A percentile compares a stretch with the other conserved stretches of the same genome.
These are phyloP conservation scores for Rhododendron henanense DNA, from an alignment of 148 eudicot species.

Conservation along the genomic window DNA sequence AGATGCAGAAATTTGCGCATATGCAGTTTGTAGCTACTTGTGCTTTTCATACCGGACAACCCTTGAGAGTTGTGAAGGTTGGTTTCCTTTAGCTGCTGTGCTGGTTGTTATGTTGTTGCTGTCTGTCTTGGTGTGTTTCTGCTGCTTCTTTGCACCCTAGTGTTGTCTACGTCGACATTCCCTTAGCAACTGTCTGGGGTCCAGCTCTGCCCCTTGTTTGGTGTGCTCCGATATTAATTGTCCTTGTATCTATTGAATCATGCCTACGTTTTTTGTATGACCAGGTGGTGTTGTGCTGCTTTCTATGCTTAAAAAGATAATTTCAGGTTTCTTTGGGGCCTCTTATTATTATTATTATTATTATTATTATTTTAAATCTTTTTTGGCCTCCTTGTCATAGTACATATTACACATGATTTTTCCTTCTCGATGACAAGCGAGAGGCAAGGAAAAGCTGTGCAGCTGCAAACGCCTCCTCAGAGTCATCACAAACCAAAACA, in stretches of 20 bases:
- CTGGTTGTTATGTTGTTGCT: not conserved
- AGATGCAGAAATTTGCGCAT: not conserved
- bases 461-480: too few relatives aligned
- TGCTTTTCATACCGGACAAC: not conserved
- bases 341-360: not conserved
- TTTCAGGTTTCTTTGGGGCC: not conserved
- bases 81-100: not conserved
- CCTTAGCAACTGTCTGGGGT: not conserved
- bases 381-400: too few relatives aligned
- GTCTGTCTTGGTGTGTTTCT: not conserved
- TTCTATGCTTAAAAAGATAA: not conserved
- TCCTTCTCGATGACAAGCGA: not conserved
- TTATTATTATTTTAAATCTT: too few relatives aligned
- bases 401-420: not conserved
- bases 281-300: not conserved
- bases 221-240: not conserved
- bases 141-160: not conserved
- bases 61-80: not conserved
- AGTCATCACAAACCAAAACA: not conserved
- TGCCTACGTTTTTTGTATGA: not conserved
- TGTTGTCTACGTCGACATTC: not conserved
- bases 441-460: too few relatives aligned
- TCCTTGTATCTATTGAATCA: not conserved
- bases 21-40: not conserved
- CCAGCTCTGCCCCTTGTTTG: not conserved